phyloP scores from a whole-genome alignment of 116 monocot species.

The Papilionanthe hybrid region DNA sequence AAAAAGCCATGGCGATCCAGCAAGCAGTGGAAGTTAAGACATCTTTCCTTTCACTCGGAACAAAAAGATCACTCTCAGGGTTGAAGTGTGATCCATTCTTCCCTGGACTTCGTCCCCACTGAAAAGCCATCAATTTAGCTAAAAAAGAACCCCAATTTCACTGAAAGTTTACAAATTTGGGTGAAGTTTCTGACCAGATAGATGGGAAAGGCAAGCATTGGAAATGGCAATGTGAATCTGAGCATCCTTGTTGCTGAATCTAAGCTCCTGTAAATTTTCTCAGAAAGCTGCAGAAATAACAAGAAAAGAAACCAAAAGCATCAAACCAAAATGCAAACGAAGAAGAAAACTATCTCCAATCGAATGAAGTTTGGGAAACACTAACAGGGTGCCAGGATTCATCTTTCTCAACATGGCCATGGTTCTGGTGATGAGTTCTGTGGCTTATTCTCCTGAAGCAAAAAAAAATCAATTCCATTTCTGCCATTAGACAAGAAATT shows the following conservation, averaged over 20 bases:
- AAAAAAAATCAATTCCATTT: not conserved
- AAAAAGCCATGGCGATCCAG: constrained; percentile 47
- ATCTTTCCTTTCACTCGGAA: constrained; percentile 67
- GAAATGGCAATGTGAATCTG: constrained; percentile 65
- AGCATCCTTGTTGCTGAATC: constrained; percentile 43
- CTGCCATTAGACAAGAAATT: not conserved
- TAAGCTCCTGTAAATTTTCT: constrained; percentile 53
- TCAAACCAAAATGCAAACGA: constrained; percentile 2
- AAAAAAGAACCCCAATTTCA: not conserved
- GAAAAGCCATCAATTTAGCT: not conserved
- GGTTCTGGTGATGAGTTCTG: constrained; percentile 92
- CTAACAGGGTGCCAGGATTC: constrained; percentile 93
- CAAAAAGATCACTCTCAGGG: constrained; percentile 63
- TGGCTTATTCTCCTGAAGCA: constrained; percentile 86
- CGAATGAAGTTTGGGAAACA: not conserved
- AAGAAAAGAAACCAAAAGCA: constrained; percentile 6
- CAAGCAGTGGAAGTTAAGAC: constrained; percentile 64
- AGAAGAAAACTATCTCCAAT: not conserved
- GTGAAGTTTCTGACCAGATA: constrained; percentile 56
- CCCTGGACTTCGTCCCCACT: constrained; percentile 71
- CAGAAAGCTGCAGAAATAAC: constrained; percentile 43
- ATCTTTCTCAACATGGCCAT: constrained; percentile 89
- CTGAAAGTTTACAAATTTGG: not conserved
- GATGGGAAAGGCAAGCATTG: constrained; percentile 71
- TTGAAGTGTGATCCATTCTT: constrained; percentile 78